Evolutionary conservation across 495 filamentous ascomycete genomes (phyloP), one percentile per base, ranked within the genome.

Genomic region (Viridothelium virens): DNA sequence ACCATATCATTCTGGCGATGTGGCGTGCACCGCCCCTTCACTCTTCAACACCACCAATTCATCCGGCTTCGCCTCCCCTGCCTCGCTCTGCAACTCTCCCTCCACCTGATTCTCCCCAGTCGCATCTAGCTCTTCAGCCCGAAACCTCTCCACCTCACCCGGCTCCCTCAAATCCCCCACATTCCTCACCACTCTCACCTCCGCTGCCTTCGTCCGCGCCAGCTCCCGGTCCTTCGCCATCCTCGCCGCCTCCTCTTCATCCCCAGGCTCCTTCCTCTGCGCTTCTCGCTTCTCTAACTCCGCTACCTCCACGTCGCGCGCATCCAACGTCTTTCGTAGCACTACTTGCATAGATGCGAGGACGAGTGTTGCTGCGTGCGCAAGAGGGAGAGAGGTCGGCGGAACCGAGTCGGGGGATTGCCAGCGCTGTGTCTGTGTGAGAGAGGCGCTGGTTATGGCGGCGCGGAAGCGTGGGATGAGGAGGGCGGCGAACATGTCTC

Each of bases 401-500:
- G 59, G 47, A 4, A 81, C 77, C 1, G 92, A 86, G 37, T 83
- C 80, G 64, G 46, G 87, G 82, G 65, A 79, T 78, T 66, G 48
- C 77, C 77, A 79, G 66, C 59, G 65, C 33, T 66, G 39, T n/a
- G 56, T 69, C 11, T 63, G n/a, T 10, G 66, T 53, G 16, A 73
- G 36, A 0, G 76, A 79, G 1, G 79, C 78, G 7, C 73, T 74
- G 12, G 70, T 69, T 16, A 88, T 86, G 4, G 89, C 90, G 79
- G 97, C 91, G 69, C 93, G 86, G 65, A 98, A 84, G n/a, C 94
- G 87, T 34, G 90, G 90, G 2, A 96, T 83, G 62, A 87, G 93
- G 63, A 97, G 79, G 33, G 95, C 92, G 48, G 94, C 91, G 74
- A 98, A 97, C 92, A 98, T 96, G 79, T 98, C 94, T 14, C 94